A percentile compares a stretch with the other conserved stretches of the same genome.
Conservation (phyloP, 176 grass and related monocot species). For the Carex pumila region DNA sequence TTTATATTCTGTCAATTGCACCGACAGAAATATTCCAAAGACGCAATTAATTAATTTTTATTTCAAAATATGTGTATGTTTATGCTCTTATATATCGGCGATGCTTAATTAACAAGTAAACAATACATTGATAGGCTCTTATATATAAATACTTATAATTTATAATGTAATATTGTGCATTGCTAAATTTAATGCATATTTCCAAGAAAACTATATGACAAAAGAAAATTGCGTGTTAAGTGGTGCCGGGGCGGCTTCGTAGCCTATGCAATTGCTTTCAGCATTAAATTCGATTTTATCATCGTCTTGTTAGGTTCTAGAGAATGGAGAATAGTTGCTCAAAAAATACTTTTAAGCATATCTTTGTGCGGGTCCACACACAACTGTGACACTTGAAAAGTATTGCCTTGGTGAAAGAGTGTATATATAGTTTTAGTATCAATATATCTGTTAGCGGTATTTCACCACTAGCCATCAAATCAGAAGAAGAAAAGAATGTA, state of each 20-base stretch:
- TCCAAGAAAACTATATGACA: neutral
- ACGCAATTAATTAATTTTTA: neutral
- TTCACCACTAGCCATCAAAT: too few relatives aligned
- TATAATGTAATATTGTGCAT: neutral
- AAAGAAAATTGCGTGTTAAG: neutral
- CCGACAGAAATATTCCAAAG: neutral
- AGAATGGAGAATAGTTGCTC: neutral
- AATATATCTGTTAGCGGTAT: too few relatives aligned
- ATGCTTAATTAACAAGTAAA: neutral
- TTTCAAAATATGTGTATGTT: neutral
- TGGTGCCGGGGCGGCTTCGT: neutral
- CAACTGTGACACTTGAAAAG: neutral
- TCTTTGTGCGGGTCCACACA: constrained; percentile 4
- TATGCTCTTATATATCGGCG: neutral
- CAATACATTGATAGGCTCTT: neutral
- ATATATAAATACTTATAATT: neutral
- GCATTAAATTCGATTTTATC: neutral
- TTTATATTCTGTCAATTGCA: neutral
- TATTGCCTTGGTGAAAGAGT: neutral
- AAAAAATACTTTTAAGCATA: neutral
- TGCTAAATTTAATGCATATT: neutral
- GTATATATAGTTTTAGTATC: neutral
- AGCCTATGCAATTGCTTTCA: constrained; percentile 1
- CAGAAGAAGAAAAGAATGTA: neutral
- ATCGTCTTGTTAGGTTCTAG: neutral